A percentile compares a stretch with the other conserved stretches of the same genome.
Conservation (phyloP, 2,329 filamentous ascomycete species). For the Dothistroma pini region DNA sequence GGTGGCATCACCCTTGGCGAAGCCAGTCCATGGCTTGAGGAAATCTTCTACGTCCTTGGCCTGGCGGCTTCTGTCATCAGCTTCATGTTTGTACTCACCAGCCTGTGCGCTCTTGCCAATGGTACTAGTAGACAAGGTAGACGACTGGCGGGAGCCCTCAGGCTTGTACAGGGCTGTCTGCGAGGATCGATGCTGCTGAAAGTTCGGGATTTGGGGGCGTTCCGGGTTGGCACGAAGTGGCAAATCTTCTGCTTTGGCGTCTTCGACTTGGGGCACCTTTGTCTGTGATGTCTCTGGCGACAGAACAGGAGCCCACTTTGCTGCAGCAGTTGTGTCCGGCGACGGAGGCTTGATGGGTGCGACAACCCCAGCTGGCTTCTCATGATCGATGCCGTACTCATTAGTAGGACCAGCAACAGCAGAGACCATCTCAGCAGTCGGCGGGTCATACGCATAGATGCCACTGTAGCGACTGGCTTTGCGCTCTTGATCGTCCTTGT, state of each 20-base stretch:
- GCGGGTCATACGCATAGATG: constrained; percentile 3
- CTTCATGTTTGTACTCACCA: not conserved
- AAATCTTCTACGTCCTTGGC: not conserved
- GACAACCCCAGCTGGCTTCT: not conserved
- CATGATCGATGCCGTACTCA: constrained; percentile 1
- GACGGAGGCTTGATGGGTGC: not conserved
- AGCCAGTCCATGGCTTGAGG: not conserved
- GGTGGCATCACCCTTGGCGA: not conserved
- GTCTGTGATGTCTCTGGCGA: not conserved
- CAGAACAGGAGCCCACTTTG: constrained; percentile 1
- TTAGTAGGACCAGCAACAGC: not conserved
- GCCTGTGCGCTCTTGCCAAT: not conserved
- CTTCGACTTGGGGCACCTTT: not conserved
- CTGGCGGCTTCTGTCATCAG: not conserved
- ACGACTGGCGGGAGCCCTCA: not conserved
- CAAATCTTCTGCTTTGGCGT: not conserved
- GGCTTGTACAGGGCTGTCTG: not conserved
- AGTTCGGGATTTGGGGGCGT: not conserved
- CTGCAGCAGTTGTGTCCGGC: not conserved
- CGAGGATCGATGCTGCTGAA: constrained; percentile 1
- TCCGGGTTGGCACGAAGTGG: not conserved
- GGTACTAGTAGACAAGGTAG: not conserved
- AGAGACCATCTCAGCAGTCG: constrained; percentile 4
- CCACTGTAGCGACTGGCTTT: constrained; percentile 4
- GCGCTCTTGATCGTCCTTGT: no score